Evolutionary conservation across 2,329 filamentous ascomycete genomes (phyloP).

Genomic region (Atkinsonella texensis): DNA sequence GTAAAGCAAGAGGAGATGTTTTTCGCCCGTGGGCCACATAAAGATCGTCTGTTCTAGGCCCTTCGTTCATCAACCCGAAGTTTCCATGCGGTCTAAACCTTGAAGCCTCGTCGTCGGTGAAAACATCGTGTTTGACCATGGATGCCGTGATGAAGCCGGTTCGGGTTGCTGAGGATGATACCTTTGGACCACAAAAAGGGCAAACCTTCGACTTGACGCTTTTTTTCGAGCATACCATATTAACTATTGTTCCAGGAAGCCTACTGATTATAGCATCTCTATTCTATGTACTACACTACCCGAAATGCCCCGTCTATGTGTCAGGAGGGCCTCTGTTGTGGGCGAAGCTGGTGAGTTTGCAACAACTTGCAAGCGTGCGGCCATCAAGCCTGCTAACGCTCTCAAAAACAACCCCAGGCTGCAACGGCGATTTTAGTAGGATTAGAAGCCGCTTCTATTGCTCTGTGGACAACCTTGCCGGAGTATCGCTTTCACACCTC

Average conservation of each 20-base stretch:
- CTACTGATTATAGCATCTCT: slow-evolving; percentile 17
- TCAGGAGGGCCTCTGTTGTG: slow-evolving; percentile 6
- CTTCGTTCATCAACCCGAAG: too few relatives aligned
- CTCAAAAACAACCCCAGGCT: slow-evolving; percentile 7
- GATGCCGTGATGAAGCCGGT: too few relatives aligned
- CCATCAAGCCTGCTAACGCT: neutral
- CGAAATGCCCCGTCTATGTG: slow-evolving; percentile 25
- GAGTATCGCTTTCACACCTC: slow-evolving; percentile 12
- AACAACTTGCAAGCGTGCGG: neutral
- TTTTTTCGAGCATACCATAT: neutral
- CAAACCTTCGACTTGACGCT: neutral
- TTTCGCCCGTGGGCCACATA: too few relatives aligned
- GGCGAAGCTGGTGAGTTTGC: slow-evolving; percentile 11
- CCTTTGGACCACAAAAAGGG: neutral
- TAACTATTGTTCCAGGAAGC: neutral
- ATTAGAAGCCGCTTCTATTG: slow-evolving; percentile 18
- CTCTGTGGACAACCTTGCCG: slow-evolving; percentile 6
- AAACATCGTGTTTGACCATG: too few relatives aligned
- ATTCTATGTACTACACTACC: slow-evolving; percentile 16
- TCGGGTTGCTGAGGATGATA: neutral
- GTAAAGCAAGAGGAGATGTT: too few relatives aligned
- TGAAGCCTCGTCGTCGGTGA: too few relatives aligned
- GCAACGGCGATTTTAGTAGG: slow-evolving; percentile 13
- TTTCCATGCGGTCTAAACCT: too few relatives aligned
- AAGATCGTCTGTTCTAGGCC: too few relatives aligned